phyloP scores from a whole-genome alignment of 495 filamentous ascomycete genomes.

The Podospora australis region DNA sequence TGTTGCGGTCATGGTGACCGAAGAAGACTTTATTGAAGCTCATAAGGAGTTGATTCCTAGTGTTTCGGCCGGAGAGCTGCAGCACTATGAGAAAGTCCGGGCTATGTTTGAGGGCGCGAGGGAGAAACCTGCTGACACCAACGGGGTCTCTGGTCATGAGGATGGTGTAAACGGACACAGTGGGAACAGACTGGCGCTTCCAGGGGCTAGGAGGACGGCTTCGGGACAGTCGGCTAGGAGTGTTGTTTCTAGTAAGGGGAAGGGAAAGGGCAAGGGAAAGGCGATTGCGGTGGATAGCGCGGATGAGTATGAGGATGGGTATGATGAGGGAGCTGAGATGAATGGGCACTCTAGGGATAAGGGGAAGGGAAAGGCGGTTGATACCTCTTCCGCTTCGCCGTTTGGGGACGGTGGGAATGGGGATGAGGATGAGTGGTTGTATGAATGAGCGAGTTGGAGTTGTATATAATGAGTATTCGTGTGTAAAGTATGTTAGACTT shows the following conservation, averaged over 20 bases:
- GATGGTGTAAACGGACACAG: background rate
- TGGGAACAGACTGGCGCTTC: constrained; percentile 13
- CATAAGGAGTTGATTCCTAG: constrained; percentile 81
- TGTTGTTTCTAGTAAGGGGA: constrained; percentile 48
- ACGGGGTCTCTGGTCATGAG: background rate
- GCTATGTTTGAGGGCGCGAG: constrained; percentile 62
- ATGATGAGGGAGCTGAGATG: constrained; percentile 6
- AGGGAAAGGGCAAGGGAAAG: constrained; percentile 45
- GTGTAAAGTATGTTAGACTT: background rate
- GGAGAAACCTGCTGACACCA: constrained; percentile 1
- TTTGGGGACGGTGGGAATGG: constrained; percentile 17
- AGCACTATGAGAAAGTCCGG: constrained; percentile 83
- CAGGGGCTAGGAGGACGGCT: constrained; percentile 11
- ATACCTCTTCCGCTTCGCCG: constrained; percentile 10
- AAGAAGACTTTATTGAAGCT: constrained; percentile 78
- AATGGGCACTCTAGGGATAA: constrained; percentile 22
- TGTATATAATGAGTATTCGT: background rate
- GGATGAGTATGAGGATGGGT: constrained; percentile 16
- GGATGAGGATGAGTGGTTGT: constrained; percentile 28
- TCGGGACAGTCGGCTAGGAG: constrained; percentile 22
- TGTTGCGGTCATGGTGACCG: constrained; percentile 75
- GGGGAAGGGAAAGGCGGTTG: constrained; percentile 47
- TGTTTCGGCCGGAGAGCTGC: constrained; percentile 87
- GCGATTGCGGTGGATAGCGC: constrained; percentile 18
- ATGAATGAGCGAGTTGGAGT: constrained; percentile 17